These are phyloP conservation scores for Mychonastes homosphaera DNA, from an alignment of 139 green algal genomes.

Conservation along the genomic window DNA sequence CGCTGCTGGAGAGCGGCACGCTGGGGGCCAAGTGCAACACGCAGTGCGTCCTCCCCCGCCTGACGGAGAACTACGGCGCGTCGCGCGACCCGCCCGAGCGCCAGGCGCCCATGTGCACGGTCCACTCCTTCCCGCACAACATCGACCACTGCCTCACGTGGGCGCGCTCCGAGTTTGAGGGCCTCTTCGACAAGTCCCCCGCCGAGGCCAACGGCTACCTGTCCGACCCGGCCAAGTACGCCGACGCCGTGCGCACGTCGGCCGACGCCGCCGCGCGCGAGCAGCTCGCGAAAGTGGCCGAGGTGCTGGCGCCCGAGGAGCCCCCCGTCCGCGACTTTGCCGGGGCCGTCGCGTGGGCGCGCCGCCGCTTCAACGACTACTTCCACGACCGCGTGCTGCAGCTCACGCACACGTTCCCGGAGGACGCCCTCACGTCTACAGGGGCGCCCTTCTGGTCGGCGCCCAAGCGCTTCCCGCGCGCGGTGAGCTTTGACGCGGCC, in stretches of 20 bases:
- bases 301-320: constrained; percentile 55
- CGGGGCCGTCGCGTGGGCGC: constrained; percentile 79
- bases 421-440: constrained; percentile 84
- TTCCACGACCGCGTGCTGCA: constrained; percentile 89
- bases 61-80: constrained; percentile 97
- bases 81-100: constrained; percentile 76
- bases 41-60: constrained; percentile 71
- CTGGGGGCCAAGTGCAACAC: constrained; percentile 99
- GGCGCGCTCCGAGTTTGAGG: constrained; percentile 88
- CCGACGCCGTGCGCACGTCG: constrained; percentile 22
- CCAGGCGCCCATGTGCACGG: constrained; percentile 97
- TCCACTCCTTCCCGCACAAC: constrained; percentile 99
- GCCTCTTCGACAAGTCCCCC: constrained; percentile 81
- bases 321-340: constrained; percentile 64
- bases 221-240: constrained; percentile 66
- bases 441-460: constrained; percentile 91
- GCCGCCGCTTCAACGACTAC: constrained; percentile 62
- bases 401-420: constrained; percentile 91
- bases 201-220: constrained; percentile 86
- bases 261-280: constrained; percentile 66
- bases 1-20: constrained; percentile 91
- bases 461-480: constrained; percentile 91
- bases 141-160: constrained; percentile 95
- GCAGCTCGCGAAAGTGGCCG: constrained; percentile 76
- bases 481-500: constrained; percentile 60